Percentiles rank a stretch among this genome's conserved stretches.
Conservation (phyloP, 768 basidiomycete species). For the Tephrocybe sp. region DNA sequence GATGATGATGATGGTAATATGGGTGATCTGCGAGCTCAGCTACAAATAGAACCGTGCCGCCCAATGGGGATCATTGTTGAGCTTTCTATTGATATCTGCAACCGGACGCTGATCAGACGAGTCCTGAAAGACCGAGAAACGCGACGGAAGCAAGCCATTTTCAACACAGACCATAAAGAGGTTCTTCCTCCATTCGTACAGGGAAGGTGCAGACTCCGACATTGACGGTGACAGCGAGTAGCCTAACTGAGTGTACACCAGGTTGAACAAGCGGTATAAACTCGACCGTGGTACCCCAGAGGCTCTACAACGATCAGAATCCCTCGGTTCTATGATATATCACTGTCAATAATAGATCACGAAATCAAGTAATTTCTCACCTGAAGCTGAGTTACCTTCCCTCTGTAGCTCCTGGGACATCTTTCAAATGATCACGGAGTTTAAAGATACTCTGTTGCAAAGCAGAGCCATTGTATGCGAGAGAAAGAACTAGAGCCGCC, state of each 20-base stretch:
- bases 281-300: slow-evolving; percentile 15
- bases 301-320: background rate
- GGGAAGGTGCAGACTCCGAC: background rate
- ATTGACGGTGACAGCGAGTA: slow-evolving; percentile 1
- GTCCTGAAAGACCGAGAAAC: background rate
- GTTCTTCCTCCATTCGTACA: background rate
- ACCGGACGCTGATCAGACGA: slow-evolving; percentile 6
- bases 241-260: no score
- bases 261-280: slow-evolving; percentile 6
- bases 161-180: background rate
- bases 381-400: no score
- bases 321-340: no score
- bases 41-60: background rate
- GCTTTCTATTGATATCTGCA: background rate
- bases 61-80: background rate
- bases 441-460: no score
- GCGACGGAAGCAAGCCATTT: background rate
- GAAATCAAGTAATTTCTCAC: no score
- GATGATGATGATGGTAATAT: background rate
- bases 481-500: no score
- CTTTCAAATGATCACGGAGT: no score
- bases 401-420: no score
- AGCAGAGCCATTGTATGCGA: no score
- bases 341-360: no score
- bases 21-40: background rate